phyloP scores from a whole-genome alignment of 768 basidiomycete genomes.

The Mycena alexandri region DNA sequence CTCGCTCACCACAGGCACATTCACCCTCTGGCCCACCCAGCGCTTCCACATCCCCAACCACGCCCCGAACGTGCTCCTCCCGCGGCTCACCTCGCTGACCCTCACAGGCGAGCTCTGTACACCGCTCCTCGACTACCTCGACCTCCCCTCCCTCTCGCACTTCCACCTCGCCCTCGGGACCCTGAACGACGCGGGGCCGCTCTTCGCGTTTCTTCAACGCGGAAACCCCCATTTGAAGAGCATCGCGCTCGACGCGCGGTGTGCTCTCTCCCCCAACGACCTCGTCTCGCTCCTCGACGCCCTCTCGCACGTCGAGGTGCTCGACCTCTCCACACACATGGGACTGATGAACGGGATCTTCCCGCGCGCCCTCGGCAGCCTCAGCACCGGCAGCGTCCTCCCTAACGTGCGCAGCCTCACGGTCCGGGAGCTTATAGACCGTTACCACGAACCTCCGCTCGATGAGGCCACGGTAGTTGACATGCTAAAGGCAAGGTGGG shows the following conservation, averaged over 20 bases:
- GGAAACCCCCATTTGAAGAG: constrained; percentile 6
- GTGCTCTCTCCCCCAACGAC: constrained; percentile 5
- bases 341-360: constrained; percentile 30
- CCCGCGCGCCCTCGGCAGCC: constrained; percentile 15
- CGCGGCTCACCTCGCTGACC: constrained; percentile 20
- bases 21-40: constrained; percentile 16
- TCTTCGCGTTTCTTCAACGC: constrained; percentile 14
- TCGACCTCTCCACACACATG: constrained; percentile 19
- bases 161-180: constrained; percentile 18
- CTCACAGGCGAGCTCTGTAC: constrained; percentile 25
- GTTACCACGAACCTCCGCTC: constrained; percentile 32
- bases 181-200: constrained; percentile 16
- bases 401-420: constrained; percentile 17
- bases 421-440: constrained; percentile 31
- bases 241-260: constrained; percentile 17
- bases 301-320: not conserved
- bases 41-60: constrained; percentile 19
- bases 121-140: constrained; percentile 18
- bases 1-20: constrained; percentile 14
- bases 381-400: constrained; percentile 19
- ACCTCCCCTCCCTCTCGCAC: constrained; percentile 10
- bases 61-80: not conserved
- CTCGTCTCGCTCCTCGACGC: constrained; percentile 20
- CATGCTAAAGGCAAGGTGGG: constrained; percentile 29
- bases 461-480: constrained; percentile 8